These are phyloP conservation scores for Byssoonygena ceratinophila DNA, from an alignment of 2,329 filamentous ascomycete species.

Conservation along the genomic window DNA sequence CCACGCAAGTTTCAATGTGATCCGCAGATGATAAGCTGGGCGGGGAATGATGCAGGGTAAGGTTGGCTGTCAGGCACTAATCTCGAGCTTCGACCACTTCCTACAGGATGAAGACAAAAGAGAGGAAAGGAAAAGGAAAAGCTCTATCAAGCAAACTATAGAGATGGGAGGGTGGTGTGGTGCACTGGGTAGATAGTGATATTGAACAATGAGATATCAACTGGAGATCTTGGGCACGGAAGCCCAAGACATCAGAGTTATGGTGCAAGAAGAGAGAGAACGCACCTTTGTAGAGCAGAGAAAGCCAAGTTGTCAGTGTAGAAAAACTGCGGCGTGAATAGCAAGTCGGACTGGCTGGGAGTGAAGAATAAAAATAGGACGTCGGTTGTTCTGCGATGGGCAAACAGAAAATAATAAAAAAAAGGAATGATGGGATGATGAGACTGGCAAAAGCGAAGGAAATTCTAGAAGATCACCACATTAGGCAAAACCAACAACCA, in stretches of 20 bases:
- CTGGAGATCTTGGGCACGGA: neutral
- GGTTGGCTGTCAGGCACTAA: neutral
- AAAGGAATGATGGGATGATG: conserved; percentile 7
- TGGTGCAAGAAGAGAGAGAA: neutral
- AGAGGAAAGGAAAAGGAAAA: neutral
- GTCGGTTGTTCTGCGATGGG: neutral
- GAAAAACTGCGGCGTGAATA: neutral
- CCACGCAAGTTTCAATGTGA: neutral
- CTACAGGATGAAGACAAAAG: neutral
- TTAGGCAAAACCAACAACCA: conserved; percentile 8
- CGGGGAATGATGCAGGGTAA: neutral
- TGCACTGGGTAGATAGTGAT: neutral
- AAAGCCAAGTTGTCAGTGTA: neutral
- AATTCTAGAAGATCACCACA: conserved; percentile 12
- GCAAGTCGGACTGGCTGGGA: too few species aligned
- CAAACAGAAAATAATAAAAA: neutral
- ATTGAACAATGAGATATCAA: neutral
- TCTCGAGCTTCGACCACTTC: neutral
- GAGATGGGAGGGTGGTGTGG: neutral
- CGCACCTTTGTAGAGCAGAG: neutral
- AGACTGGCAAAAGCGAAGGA: conserved; percentile 6
- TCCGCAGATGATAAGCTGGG: neutral
- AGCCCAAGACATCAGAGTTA: neutral
- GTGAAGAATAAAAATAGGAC: neutral
- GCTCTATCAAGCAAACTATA: neutral